phyloP scores from a whole-genome alignment of 2,329 filamentous ascomycete genomes.

The Colletotrichum sp. region DNA sequence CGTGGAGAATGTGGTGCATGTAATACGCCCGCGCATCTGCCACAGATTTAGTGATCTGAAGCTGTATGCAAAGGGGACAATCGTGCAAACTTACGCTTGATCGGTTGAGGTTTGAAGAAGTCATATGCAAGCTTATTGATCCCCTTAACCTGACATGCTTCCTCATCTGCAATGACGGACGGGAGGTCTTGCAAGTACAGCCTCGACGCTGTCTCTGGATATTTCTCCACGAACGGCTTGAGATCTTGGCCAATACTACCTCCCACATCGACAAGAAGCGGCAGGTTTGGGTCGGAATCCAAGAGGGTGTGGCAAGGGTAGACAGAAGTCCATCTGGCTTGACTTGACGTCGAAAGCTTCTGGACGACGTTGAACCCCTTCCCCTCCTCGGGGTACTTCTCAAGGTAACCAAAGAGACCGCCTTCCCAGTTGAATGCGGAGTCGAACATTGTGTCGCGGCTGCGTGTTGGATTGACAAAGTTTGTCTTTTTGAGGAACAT shows the following conservation, averaged over 20 bases:
- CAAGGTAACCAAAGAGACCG: not conserved
- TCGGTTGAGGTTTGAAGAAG: constrained; percentile 43
- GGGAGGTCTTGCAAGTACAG: constrained; percentile 6
- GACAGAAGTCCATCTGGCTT: not conserved
- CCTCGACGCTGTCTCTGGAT: not conserved
- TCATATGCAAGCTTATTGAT: constrained; percentile 30
- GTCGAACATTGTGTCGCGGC: not conserved
- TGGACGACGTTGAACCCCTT: not conserved
- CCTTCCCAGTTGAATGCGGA: not conserved
- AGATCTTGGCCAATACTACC: not conserved
- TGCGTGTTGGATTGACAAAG: not conserved
- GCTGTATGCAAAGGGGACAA: too few species aligned
- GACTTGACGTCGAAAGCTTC: not conserved
- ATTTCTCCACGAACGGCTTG: not conserved
- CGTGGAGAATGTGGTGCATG: constrained; percentile 60
- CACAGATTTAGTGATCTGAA: too few species aligned
- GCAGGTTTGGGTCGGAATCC: not conserved
- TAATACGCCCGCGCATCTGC: constrained; percentile 55
- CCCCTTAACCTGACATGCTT: not conserved
- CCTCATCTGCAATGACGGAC: not conserved
- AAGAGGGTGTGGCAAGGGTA: not conserved
- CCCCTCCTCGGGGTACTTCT: not conserved
- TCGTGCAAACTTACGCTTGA: constrained; percentile 17
- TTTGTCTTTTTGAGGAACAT: not conserved
- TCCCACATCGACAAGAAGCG: constrained; percentile 3